Evolutionary conservation across 2,329 filamentous ascomycete genomes (phyloP).

Genomic region (Dothideomycetidae sp.): DNA sequence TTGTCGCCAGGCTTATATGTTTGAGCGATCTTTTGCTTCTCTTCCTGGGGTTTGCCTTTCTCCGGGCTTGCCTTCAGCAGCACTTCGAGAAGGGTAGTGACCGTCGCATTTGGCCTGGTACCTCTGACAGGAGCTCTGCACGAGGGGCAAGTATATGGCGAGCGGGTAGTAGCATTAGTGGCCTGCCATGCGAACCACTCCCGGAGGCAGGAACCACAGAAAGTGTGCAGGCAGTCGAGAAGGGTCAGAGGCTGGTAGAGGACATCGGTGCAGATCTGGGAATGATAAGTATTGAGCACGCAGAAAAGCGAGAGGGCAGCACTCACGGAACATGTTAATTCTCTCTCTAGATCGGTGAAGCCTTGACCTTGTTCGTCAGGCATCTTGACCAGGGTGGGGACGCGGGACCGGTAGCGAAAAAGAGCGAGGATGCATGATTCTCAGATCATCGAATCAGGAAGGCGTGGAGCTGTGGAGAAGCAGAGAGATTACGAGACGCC

Average conservation of each 20-base stretch:
- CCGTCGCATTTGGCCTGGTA: constrained; percentile 78
- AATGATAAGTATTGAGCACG: not conserved
- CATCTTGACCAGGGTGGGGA: too few relatives aligned
- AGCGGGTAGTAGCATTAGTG: constrained; percentile 38
- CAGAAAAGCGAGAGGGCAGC: not conserved
- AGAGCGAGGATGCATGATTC: too few relatives aligned
- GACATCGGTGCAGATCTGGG: constrained; percentile 82
- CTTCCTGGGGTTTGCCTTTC: constrained; percentile 52
- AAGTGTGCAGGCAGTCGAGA: constrained; percentile 44
- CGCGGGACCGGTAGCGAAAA: too few relatives aligned
- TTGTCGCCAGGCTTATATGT: constrained; percentile 72
- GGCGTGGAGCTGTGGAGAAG: too few relatives aligned
- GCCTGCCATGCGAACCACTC: constrained; percentile 88
- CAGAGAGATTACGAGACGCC: too few relatives aligned
- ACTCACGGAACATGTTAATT: constrained; percentile 79
- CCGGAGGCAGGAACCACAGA: constrained; percentile 87
- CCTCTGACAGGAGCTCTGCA: constrained; percentile 78
- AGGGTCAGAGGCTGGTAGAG: constrained; percentile 27
- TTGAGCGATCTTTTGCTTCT: constrained; percentile 60
- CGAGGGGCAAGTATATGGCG: constrained; percentile 75
- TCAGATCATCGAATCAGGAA: too few relatives aligned
- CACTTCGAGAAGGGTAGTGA: constrained; percentile 82
- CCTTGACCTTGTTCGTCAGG: constrained; percentile 17
- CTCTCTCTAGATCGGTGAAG: constrained; percentile 65
- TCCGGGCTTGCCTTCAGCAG: constrained; percentile 67